Evolutionary conservation across 805 yeast genomes (phyloP).

Genomic region (Candida gorgasii): DNA sequence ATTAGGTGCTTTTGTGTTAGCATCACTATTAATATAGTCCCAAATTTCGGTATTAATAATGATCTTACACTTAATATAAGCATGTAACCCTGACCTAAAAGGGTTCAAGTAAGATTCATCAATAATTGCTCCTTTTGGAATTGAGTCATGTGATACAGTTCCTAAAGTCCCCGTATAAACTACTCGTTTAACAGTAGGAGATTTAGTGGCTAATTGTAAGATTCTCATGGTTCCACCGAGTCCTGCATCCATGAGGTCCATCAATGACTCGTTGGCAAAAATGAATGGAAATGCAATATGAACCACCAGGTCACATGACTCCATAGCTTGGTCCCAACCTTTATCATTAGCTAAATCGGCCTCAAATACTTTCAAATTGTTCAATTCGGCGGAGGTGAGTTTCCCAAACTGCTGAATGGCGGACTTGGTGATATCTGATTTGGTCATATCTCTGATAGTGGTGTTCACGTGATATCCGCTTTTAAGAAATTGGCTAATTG

Average conservation of each 20-base stretch:
- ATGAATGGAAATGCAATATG: conserved; percentile 13
- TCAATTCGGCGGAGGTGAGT: background rate
- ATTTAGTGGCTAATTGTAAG: conserved; percentile 5
- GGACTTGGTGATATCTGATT: background rate
- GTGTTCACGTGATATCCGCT: conserved; percentile 16
- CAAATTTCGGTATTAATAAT: conserved; percentile 10
- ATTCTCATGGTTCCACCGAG: conserved; percentile 6
- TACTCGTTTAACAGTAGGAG: conserved; percentile 9
- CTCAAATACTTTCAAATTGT: background rate
- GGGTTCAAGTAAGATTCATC: conserved; percentile 4
- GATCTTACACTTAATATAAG: conserved; percentile 11
- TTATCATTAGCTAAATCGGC: conserved; percentile 13
- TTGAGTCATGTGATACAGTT: background rate
- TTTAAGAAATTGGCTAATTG: conserved; percentile 11
- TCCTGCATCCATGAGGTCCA: conserved; percentile 3
- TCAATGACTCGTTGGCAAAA: background rate
- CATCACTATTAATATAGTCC: conserved; percentile 13
- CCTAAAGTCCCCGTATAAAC: conserved; percentile 5
- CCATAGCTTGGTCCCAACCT: conserved; percentile 17
- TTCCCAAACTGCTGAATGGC: conserved; percentile 6
- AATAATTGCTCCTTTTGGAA: conserved; percentile 2
- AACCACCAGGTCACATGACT: conserved; percentile 10
- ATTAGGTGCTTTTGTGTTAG: background rate
- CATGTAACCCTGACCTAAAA: conserved; percentile 1
- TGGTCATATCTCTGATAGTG: conserved; percentile 14